Evolutionary conservation across 2,329 filamentous ascomycete genomes (phyloP).

Genomic region (Emmonsiellopsis sp.): DNA sequence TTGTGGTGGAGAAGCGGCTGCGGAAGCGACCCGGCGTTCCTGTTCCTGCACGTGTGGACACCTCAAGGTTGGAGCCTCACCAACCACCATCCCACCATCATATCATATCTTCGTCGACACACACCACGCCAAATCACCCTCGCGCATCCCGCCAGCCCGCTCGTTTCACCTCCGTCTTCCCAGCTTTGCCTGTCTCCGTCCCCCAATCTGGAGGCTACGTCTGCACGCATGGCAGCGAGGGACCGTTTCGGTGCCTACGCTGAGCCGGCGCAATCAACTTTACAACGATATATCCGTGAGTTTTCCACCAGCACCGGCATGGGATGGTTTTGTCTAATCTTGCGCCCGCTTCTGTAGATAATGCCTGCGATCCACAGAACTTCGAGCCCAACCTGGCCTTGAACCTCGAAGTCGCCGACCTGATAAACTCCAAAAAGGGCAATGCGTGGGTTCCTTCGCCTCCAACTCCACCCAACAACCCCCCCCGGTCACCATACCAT

Average conservation of each 20-base stretch:
- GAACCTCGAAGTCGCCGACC: slow-evolving; percentile 90
- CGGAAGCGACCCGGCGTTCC: too few species aligned
- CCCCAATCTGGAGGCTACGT: slow-evolving; percentile 77
- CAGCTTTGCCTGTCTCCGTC: slow-evolving; percentile 5
- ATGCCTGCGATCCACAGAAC: slow-evolving; percentile 93
- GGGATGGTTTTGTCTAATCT: neutral
- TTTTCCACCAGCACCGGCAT: slow-evolving; percentile 7
- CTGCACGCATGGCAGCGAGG: slow-evolving; percentile 86
- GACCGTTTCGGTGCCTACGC: slow-evolving; percentile 84
- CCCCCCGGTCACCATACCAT: neutral
- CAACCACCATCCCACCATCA: too few species aligned
- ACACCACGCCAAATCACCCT: too few species aligned
- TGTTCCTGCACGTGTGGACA: too few species aligned
- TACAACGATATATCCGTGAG: slow-evolving; percentile 83
- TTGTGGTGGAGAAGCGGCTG: too few species aligned
- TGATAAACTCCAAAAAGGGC: slow-evolving; percentile 97
- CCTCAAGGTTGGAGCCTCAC: too few species aligned
- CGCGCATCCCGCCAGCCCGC: too few species aligned
- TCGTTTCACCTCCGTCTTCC: too few species aligned
- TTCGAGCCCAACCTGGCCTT: slow-evolving; percentile 96
- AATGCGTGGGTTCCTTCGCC: slow-evolving; percentile 50
- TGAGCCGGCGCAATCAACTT: slow-evolving; percentile 69
- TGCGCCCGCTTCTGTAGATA: slow-evolving; percentile 43
- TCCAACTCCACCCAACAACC: neutral
- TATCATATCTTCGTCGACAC: too few species aligned